Evolutionary conservation across 768 basidiomycete genomes (phyloP).

Genomic region (Serendipita indica): DNA sequence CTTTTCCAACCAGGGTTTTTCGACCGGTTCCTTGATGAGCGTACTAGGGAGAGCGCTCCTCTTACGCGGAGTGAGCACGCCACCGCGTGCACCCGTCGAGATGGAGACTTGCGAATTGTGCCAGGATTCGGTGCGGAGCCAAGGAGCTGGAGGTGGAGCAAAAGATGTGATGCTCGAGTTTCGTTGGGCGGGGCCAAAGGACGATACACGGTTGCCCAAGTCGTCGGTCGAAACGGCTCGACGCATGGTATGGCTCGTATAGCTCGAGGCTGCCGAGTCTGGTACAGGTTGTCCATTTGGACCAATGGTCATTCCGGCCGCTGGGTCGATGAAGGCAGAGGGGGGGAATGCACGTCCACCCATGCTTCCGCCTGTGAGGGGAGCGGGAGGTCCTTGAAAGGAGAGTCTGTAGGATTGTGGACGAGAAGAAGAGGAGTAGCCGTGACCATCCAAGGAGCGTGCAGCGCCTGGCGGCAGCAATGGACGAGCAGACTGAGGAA

Average conservation of each 20-base stretch:
- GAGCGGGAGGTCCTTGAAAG: neutral
- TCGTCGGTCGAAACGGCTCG: neutral
- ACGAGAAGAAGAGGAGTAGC: neutral
- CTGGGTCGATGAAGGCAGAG: neutral
- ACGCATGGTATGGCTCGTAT: neutral
- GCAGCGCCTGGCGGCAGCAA: neutral
- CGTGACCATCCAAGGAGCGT: neutral
- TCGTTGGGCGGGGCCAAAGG: neutral
- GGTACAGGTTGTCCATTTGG: neutral
- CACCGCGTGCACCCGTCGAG: neutral
- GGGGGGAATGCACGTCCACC: neutral
- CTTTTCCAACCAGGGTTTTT: conserved; percentile 37
- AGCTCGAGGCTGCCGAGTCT: neutral
- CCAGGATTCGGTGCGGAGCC: conserved; percentile 11
- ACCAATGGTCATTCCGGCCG: neutral
- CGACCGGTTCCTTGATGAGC: conserved; percentile 23
- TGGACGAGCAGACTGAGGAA: neutral
- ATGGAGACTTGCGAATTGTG: neutral
- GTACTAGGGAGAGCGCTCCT: conserved; percentile 14
- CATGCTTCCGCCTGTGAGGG: neutral
- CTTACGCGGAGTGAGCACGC: neutral
- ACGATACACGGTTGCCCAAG: neutral
- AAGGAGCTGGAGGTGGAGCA: conserved; percentile 10
- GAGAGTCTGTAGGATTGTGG: neutral
- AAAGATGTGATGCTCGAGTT: conserved; percentile 2